Base-by-base conservation (phyloP, 1,139 yeast genomes). In the Debaryomyces sp. region DNA sequence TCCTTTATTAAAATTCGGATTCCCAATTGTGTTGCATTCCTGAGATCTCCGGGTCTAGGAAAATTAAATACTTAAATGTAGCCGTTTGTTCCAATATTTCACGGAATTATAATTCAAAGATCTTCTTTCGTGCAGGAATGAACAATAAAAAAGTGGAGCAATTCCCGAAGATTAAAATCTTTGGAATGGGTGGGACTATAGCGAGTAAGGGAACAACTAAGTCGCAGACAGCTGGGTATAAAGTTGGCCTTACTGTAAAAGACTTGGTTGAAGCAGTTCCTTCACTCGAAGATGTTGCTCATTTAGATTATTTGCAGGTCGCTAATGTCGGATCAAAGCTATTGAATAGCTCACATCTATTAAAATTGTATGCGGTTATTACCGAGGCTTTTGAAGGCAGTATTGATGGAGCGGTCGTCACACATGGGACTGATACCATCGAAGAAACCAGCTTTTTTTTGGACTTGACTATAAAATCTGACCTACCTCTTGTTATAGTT, bases 131-230 rank as follows among this genome's bases (percentile, higher is more conserved):
- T n/a, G 21, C 6, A 15, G n/a, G 34, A 32, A 7, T 32, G 21
- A 17, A 32, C 17, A 32, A 32, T 32, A 15, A 4, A 15, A 9
- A 15, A 15, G n/a, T 15, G 35, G 5, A 32, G 5, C 13, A 5
- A 21, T 15, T 73, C 34, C 82, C 82, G 1, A 62, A 62, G 5
- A 68, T 85, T 44, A 84, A 84, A 55, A 81, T 85, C 18, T 66
- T 85, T 29, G 90, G 89, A 2, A 85, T 89, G 1, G 90, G 90
- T 9, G 90, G 90, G 12, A 85, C 90, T 3, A 85, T 85, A 55
- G 89, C 89, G 0, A 81, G 88, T 1, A 83, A 82, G 58, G 88
- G 87, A 0, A 62, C 71, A 1, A 62, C 74, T n/a, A 69, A 82
- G 1, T 75, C 82, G 24, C 82, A 81, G 50, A 84, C 89, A 2